Percentiles rank a stretch among this genome's conserved stretches.
These are phyloP conservation scores for Carallia pectinifolia DNA, from an alignment of 345 rosid species.

Conservation along the genomic window DNA sequence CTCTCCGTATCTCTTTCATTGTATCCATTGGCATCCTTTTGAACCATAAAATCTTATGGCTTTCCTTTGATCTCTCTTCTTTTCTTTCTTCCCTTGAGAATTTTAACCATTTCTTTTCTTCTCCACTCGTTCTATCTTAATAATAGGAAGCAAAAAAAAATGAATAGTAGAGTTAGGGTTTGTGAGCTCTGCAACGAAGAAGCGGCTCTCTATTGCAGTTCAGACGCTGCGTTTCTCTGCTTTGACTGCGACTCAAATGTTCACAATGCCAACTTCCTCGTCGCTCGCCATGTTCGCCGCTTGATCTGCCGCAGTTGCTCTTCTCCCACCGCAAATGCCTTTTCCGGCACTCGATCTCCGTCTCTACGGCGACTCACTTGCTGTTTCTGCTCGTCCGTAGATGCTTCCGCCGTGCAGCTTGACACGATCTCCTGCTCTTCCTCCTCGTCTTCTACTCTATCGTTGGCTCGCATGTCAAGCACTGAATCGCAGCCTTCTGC, in stretches of 20 bases:
- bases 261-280: slow-evolving; percentile 54
- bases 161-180: background rate
- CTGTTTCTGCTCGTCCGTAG: slow-evolving; percentile 11
- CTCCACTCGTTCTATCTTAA: background rate
- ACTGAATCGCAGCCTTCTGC: slow-evolving; percentile 8
- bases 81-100: background rate
- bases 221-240: slow-evolving; percentile 52
- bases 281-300: slow-evolving; percentile 42
- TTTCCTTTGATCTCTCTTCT: background rate
- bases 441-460: slow-evolving; percentile 13
- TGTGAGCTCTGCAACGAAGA: slow-evolving; percentile 44
- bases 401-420: background rate
- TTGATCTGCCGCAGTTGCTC: slow-evolving; percentile 29
- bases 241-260: slow-evolving; percentile 39
- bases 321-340: slow-evolving; percentile 10
- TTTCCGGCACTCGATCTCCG: slow-evolving; percentile 12
- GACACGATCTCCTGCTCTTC: slow-evolving; percentile 15
- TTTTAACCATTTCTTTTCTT: background rate
- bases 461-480: slow-evolving; percentile 22
- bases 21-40: background rate
- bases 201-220: slow-evolving; percentile 38
- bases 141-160: background rate
- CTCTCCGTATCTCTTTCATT: background rate
- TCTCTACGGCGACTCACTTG: slow-evolving; percentile 9
- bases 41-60: background rate